Base-by-base conservation (phyloP, 108 stramenopile species). In the Pseudonitzschia pungens region DNA sequence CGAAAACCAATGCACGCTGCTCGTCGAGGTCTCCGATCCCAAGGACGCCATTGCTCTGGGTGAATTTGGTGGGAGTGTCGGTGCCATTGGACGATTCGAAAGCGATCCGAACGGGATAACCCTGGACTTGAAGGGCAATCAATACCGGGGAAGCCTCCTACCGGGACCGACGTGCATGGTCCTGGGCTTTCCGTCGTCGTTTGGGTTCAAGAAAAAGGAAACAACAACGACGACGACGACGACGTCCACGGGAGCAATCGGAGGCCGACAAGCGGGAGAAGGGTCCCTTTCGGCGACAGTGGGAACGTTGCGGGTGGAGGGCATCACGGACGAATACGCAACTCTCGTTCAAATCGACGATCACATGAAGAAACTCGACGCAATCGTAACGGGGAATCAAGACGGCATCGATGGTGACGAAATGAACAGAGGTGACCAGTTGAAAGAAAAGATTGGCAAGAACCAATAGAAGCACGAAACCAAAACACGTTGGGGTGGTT, bases 31-130 rank as follows among this genome's bases (percentile, higher is more conserved):
- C 2, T 28, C 60, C 20, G 81, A 82, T 44, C 70, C 84, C 22
- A 71, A 78, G 40, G 87, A 88, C 62, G 87, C 88, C 28, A 48
- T 50, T 26, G 43, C 72, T 20, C 64, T 53, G 33, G 73, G 88
- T 53, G 89, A 91, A 59, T 91, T 89, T 55, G 81, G 86, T 68
- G 92, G 89, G 15, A 72, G 82, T 62, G 72, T 76, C 43, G 92
- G 92, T n/a, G 90, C 89, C 27, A 88, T 93, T 62, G 92, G 92
- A 20, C 85, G 92, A 32, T 88, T 91, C 68, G 90, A 93, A 75
- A 77, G 87, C 36, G 68, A 26, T 48, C 41, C 21, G 24, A 70
- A 53, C 58, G 43, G 63, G 78, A 84, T 93, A 43, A 75, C 79
- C 64, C 48, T 93, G 56, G 92, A 93, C 78, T 80, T 90, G 72